phyloP scores from a whole-genome alignment of 1,284 basidiomycete genomes.

The Tremellales sp. region DNA sequence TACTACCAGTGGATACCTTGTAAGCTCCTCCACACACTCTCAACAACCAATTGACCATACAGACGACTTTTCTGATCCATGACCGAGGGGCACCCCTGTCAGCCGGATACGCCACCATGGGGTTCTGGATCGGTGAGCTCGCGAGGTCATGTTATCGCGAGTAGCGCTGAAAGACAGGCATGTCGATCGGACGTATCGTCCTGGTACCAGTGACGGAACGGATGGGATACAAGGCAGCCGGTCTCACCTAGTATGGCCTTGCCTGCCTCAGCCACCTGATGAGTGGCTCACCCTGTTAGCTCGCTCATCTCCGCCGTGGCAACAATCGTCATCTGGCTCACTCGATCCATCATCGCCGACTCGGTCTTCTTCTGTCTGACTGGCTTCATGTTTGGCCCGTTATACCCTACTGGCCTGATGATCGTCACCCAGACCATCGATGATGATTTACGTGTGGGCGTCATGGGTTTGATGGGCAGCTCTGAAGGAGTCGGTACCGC shows the following conservation, averaged over 20 bases:
- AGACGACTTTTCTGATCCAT: neutral
- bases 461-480: neutral
- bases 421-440: neutral
- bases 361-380: neutral
- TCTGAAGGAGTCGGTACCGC: neutral
- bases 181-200: neutral
- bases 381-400: neutral
- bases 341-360: neutral
- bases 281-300: neutral
- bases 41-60: too few species aligned
- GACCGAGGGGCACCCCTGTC: neutral
- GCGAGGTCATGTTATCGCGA: neutral
- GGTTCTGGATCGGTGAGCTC: neutral
- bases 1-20: neutral
- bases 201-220: neutral
- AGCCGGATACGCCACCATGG: neutral
- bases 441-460: neutral
- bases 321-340: neutral
- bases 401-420: neutral
- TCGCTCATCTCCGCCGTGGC: neutral
- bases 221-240: neutral
- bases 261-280: neutral
- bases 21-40: neutral
- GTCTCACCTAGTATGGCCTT: neutral
- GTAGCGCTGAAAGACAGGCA: neutral